phyloP scores from a whole-genome alignment of 345 rosid species.

The Salix suchowensis region DNA sequence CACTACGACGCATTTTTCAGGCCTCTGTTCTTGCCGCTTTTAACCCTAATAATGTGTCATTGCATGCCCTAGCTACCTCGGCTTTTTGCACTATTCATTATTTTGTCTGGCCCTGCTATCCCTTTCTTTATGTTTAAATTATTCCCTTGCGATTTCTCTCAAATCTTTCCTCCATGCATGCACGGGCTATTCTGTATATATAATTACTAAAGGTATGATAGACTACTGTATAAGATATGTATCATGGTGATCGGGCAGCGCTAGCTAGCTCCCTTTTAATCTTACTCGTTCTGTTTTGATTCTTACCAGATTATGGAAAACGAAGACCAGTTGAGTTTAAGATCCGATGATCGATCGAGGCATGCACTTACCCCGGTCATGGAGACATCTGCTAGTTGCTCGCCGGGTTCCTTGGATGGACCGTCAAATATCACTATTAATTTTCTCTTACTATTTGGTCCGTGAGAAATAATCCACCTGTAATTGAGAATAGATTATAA shows the following conservation, averaged over 20 bases:
- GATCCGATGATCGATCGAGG: neutral
- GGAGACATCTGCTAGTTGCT: too few species aligned
- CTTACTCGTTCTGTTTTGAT: too few species aligned
- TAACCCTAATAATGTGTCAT: slow-evolving; percentile 8
- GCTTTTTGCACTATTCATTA: neutral
- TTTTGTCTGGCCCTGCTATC: neutral
- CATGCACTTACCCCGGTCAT: neutral
- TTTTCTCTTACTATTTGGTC: too few species aligned
- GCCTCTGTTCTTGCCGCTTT: neutral
- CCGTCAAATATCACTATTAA: too few species aligned
- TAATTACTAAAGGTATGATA: too few species aligned
- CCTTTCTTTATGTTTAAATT: slow-evolving; percentile 1
- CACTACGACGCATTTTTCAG: slow-evolving; percentile 5
- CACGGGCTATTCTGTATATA: neutral
- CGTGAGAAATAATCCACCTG: too few species aligned
- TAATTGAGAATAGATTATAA: too few species aligned
- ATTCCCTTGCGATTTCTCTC: neutral
- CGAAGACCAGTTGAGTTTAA: neutral
- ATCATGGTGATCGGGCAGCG: too few species aligned
- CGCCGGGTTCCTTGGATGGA: too few species aligned
- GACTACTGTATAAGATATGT: too few species aligned
- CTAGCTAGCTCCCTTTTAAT: too few species aligned
- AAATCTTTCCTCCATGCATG: slow-evolving; percentile 13
- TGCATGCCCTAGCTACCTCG: slow-evolving; percentile 1
- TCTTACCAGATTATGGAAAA: neutral